A percentile compares a stretch with the other conserved stretches of the same genome.
These are phyloP conservation scores for Madurella fahalii DNA, from an alignment of 2,329 filamentous ascomycete species.

Conservation along the genomic window DNA sequence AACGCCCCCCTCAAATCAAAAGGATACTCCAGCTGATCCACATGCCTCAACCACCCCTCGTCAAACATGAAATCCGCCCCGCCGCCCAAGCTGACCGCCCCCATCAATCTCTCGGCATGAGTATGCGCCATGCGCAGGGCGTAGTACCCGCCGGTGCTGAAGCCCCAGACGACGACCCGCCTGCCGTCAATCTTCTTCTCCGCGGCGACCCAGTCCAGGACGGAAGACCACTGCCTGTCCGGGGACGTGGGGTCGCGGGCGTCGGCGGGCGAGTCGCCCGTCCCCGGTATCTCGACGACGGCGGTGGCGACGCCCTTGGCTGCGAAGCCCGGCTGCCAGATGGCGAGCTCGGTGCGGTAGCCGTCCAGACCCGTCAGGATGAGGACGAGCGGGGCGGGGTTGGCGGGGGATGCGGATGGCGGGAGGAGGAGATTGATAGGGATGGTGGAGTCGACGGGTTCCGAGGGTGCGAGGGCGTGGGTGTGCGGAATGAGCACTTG, in stretches of 20 bases:
- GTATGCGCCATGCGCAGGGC: constrained; percentile 55
- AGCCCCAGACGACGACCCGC: constrained; percentile 51
- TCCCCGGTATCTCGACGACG: constrained; percentile 54
- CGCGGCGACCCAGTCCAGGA: constrained; percentile 51
- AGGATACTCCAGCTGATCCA: constrained; percentile 55
- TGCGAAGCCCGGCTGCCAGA: constrained; percentile 33
- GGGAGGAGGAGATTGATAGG: constrained; percentile 31
- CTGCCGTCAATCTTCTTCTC: constrained; percentile 44
- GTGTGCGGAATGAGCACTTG: constrained; percentile 30
- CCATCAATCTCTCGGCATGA: constrained; percentile 47
- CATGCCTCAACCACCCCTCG: constrained; percentile 48
- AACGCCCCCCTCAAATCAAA: constrained; percentile 42
- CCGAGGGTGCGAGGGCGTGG: constrained; percentile 21
- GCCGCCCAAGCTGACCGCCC: constrained; percentile 51
- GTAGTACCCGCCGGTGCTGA: constrained; percentile 57
- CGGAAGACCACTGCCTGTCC: constrained; percentile 49
- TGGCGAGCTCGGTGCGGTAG: constrained; percentile 32
- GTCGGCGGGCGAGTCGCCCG: constrained; percentile 51
- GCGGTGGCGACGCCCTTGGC: constrained; percentile 45
- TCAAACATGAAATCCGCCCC: constrained; percentile 58
- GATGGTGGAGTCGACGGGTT: constrained; percentile 23
- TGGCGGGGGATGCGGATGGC: constrained; percentile 16
- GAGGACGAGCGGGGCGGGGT: constrained; percentile 10
- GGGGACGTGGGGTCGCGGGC: constrained; percentile 43
- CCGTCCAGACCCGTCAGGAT: constrained; percentile 23